Conservation (phyloP, 805 yeast species). For the Groenewaldozyma salmanticensis region DNA sequence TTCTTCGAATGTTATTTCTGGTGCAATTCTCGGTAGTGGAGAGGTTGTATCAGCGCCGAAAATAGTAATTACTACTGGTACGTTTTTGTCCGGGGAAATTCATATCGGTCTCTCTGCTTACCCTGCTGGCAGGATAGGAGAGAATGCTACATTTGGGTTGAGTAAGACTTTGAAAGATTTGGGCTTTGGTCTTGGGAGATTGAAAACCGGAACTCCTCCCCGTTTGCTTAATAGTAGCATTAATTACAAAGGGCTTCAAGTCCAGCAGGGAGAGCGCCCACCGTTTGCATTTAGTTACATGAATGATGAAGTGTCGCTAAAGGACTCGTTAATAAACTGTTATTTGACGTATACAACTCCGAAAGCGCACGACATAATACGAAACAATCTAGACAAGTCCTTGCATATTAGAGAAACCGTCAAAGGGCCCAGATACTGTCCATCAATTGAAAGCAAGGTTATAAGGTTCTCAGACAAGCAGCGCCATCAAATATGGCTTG, state of each 20-base stretch:
- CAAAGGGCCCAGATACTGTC: slow-evolving; percentile 95
- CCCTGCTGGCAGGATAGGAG: slow-evolving; percentile 94
- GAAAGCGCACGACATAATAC: slow-evolving; percentile 58
- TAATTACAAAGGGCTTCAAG: slow-evolving; percentile 50
- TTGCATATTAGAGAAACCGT: slow-evolving; percentile 90
- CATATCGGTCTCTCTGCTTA: slow-evolving; percentile 73
- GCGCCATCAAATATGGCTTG: slow-evolving; percentile 83
- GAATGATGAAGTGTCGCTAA: slow-evolving; percentile 57
- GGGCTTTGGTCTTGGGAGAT: slow-evolving; percentile 77
- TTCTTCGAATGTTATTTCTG: slow-evolving; percentile 42
- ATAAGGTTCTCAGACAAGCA: slow-evolving; percentile 68
- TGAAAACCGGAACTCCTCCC: slow-evolving; percentile 98
- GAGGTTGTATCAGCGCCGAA: slow-evolving; percentile 45
- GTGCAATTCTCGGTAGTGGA: slow-evolving; percentile 68
- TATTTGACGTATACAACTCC: slow-evolving; percentile 72
- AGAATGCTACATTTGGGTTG: slow-evolving; percentile 81
- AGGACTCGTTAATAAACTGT: slow-evolving; percentile 52
- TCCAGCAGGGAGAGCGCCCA: slow-evolving; percentile 71
- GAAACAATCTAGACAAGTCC: slow-evolving; percentile 65
- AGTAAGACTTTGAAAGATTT: slow-evolving; percentile 65
- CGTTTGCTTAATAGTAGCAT: slow-evolving; percentile 66
- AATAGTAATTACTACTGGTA: slow-evolving; percentile 91
- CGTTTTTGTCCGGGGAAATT: slow-evolving; percentile 88
- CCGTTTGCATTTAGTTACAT: slow-evolving; percentile 86
- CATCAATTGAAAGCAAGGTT: slow-evolving; percentile 87